phyloP scores from a whole-genome alignment of 2,329 filamentous ascomycete species.

The Corinectria fuckeliana region DNA sequence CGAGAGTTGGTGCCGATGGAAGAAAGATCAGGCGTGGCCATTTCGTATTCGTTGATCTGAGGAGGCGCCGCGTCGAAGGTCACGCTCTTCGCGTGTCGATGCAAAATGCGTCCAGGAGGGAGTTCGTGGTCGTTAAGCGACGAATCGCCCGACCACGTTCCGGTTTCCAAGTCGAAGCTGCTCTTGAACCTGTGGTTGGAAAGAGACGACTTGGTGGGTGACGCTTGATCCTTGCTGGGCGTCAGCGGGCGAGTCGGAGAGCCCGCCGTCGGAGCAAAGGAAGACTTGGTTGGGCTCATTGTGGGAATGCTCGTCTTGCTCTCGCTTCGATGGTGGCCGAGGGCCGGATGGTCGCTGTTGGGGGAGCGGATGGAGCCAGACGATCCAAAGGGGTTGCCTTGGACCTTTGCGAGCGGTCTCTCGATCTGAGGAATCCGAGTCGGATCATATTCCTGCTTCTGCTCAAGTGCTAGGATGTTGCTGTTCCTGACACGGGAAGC shows the following conservation, averaged over 20 bases:
- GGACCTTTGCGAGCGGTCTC: slow-evolving; percentile 78
- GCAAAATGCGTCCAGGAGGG: slow-evolving; percentile 70
- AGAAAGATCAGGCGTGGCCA: slow-evolving; percentile 96
- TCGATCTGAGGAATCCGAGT: slow-evolving; percentile 78
- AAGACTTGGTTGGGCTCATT: slow-evolving; percentile 59
- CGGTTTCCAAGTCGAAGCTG: slow-evolving; percentile 72
- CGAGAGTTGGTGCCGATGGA: slow-evolving; percentile 88
- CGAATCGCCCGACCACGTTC: slow-evolving; percentile 72
- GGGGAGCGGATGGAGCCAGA: slow-evolving; percentile 62
- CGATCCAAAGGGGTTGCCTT: slow-evolving; percentile 73
- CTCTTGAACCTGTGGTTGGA: slow-evolving; percentile 71
- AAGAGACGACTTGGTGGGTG: slow-evolving; percentile 89
- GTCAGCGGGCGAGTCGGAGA: slow-evolving; percentile 45
- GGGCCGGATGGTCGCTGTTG: slow-evolving; percentile 47
- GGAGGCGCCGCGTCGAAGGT: slow-evolving; percentile 95
- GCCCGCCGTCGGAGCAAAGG: slow-evolving; percentile 49
- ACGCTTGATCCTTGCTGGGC: slow-evolving; percentile 74
- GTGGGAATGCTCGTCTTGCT: slow-evolving; percentile 63
- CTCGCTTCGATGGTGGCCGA: slow-evolving; percentile 59
- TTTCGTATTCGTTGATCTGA: slow-evolving; percentile 96
- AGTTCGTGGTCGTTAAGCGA: slow-evolving; percentile 64
- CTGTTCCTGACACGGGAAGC: slow-evolving; percentile 97
- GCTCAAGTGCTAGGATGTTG: slow-evolving; percentile 93
- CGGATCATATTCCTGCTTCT: slow-evolving; percentile 92
- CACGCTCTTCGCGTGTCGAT: slow-evolving; percentile 93